Percentiles rank a stretch among this genome's conserved stretches.
Conservation (phyloP, 2,329 filamentous ascomycete species). For the Alternaria brassicae region DNA sequence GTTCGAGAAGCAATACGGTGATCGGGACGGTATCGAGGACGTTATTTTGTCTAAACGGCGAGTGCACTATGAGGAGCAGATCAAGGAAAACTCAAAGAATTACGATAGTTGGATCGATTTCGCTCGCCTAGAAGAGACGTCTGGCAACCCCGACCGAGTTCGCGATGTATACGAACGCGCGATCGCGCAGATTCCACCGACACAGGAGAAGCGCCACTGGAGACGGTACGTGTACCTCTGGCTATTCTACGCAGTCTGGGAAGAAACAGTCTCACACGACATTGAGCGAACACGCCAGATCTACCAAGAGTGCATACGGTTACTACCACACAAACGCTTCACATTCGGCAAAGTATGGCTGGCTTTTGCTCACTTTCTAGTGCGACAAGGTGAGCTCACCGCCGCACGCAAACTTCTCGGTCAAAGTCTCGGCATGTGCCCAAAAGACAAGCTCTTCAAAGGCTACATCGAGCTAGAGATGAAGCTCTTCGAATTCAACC, state of each 20-base stretch:
- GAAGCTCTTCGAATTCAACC: constrained; percentile 90
- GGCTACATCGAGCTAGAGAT: constrained; percentile 93
- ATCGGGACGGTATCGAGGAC: constrained; percentile 90
- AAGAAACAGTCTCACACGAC: constrained; percentile 86
- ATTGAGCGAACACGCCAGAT: constrained; percentile 82
- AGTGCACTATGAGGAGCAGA: constrained; percentile 91
- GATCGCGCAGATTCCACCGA: constrained; percentile 92
- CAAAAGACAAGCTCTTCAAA: constrained; percentile 93
- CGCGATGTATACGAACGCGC: constrained; percentile 95
- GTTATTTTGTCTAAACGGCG: constrained; percentile 93
- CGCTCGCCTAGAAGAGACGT: constrained; percentile 84
- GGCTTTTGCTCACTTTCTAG: constrained; percentile 89
- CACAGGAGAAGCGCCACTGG: constrained; percentile 97
- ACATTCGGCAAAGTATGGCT: constrained; percentile 98
- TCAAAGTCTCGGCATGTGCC: constrained; percentile 89
- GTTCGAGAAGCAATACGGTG: constrained; percentile 98
- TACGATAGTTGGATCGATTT: constrained; percentile 99
- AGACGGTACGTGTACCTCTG: constrained; percentile 96
- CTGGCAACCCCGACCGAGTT: constrained; percentile 81
- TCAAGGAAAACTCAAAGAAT: constrained; percentile 93
- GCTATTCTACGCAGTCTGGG: constrained; percentile 96
- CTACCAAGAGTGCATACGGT: constrained; percentile 83
- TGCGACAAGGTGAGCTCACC: constrained; percentile 82
- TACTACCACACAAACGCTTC: constrained; percentile 95
- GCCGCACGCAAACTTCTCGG: constrained; percentile 88